phyloP scores from a whole-genome alignment of 1,284 basidiomycete species.

The Anthracocystis walkeri region DNA sequence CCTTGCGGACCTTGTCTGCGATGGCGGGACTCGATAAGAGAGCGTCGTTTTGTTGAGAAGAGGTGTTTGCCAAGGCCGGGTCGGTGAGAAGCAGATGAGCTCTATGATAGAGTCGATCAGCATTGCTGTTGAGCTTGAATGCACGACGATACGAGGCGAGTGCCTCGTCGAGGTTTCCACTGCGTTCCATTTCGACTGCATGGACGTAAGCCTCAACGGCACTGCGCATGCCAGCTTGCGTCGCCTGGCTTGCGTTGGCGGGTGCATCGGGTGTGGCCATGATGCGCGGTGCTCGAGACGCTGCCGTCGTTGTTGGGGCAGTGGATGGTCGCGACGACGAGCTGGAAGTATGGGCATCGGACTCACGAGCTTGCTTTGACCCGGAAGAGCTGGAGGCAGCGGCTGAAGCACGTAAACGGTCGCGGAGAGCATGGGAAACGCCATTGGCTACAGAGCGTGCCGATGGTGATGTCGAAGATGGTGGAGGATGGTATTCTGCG shows the following conservation, averaged over 20 bases:
- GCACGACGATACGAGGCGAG: constrained; percentile 55
- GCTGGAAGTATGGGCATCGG: constrained; percentile 9
- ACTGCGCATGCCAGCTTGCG: constrained; percentile 40
- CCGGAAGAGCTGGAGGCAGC: constrained; percentile 15
- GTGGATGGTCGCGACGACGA: constrained; percentile 3
- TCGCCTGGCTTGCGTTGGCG: constrained; percentile 28
- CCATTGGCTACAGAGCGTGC: constrained; percentile 22
- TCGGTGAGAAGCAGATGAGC: constrained; percentile 52
- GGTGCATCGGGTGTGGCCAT: constrained; percentile 35
- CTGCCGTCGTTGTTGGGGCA: background rate
- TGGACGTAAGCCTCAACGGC: constrained; percentile 55
- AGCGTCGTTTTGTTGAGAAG: constrained; percentile 36
- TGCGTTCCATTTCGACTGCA: constrained; percentile 58
- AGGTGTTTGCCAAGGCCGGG: constrained; percentile 27
- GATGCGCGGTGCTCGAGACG: constrained; percentile 17
- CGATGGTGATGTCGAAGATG: constrained; percentile 8
- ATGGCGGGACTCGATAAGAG: constrained; percentile 50
- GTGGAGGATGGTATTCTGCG: constrained; percentile 20
- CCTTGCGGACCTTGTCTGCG: constrained; percentile 51
- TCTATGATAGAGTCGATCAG: constrained; percentile 59
- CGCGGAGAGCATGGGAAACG: constrained; percentile 24
- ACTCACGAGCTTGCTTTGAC: background rate
- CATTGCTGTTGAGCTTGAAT: constrained; percentile 57
- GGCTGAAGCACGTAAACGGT: constrained; percentile 30
- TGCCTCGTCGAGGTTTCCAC: constrained; percentile 54